These are phyloP conservation scores for Metschnikowia peoriensis DNA, from an alignment of 805 yeast genomes.

Conservation along the genomic window DNA sequence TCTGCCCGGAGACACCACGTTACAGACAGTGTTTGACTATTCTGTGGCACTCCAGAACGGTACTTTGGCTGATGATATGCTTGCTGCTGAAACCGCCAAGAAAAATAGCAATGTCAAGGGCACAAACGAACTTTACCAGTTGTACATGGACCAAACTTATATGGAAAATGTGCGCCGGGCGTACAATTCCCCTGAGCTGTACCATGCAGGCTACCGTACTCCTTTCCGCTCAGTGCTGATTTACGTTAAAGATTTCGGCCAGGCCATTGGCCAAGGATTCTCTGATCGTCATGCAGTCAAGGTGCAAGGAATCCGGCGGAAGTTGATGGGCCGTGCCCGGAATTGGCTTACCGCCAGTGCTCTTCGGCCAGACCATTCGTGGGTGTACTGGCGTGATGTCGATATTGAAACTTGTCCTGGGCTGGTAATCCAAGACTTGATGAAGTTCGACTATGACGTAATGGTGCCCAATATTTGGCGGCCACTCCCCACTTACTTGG, in stretches of 20 bases:
- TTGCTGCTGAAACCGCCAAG: constrained; percentile 37
- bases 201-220: constrained; percentile 56
- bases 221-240: constrained; percentile 82
- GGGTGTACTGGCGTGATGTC: constrained; percentile 92
- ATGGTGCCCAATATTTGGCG: constrained; percentile 94
- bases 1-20: constrained; percentile 61
- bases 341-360: constrained; percentile 79
- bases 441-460: constrained; percentile 68
- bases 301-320: constrained; percentile 81
- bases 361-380: constrained; percentile 77
- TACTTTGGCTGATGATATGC: constrained; percentile 50
- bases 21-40: constrained; percentile 63
- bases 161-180: constrained; percentile 55
- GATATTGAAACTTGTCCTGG: constrained; percentile 84
- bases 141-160: constrained; percentile 67
- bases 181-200: constrained; percentile 56
- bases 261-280: constrained; percentile 80
- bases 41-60: constrained; percentile 71
- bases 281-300: constrained; percentile 81
- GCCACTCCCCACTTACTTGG: constrained; percentile 89
- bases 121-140: constrained; percentile 59
- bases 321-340: constrained; percentile 83
- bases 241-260: constrained; percentile 80
- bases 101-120: constrained; percentile 44
- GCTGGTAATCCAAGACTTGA: constrained; percentile 67